These are phyloP conservation scores for Goffeauzyma gilvescens DNA, from an alignment of 768 basidiomycete genomes.

Conservation along the genomic window DNA sequence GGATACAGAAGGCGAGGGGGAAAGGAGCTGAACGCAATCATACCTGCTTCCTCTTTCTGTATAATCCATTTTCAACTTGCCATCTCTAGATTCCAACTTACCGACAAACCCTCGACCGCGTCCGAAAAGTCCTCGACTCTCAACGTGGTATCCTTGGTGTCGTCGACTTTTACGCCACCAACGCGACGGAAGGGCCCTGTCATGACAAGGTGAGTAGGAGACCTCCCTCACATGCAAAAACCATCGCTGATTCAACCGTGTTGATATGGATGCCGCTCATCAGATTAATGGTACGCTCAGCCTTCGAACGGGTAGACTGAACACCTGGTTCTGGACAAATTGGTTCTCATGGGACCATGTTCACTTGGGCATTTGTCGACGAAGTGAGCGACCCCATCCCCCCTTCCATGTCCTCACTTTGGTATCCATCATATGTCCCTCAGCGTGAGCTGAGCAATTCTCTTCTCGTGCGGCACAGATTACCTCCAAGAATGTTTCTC, in stretches of 20 bases:
- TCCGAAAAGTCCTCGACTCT: conserved; percentile 47
- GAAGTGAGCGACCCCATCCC: conserved; percentile 24
- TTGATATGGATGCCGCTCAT: neutral
- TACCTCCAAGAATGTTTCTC: conserved; percentile 65
- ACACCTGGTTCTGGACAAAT: conserved; percentile 35
- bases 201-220: conserved; percentile 27
- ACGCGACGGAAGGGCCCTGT: too few species aligned
- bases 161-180: conserved; percentile 46
- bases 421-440: too few species aligned
- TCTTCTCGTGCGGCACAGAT: conserved; percentile 26
- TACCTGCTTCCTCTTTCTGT: too few species aligned
- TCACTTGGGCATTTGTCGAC: conserved; percentile 38
- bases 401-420: too few species aligned
- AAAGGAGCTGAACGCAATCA: too few species aligned
- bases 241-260: neutral
- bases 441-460: too few species aligned
- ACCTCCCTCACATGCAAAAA: neutral
- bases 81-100: conserved; percentile 41
- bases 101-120: conserved; percentile 48
- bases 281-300: neutral
- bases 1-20: too few species aligned
- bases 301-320: conserved; percentile 29
- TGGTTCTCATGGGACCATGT: conserved; percentile 37
- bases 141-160: conserved; percentile 45
- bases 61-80: neutral